Conservation (phyloP, 805 yeast genomes). For the Lachancea thermotolerans region DNA sequence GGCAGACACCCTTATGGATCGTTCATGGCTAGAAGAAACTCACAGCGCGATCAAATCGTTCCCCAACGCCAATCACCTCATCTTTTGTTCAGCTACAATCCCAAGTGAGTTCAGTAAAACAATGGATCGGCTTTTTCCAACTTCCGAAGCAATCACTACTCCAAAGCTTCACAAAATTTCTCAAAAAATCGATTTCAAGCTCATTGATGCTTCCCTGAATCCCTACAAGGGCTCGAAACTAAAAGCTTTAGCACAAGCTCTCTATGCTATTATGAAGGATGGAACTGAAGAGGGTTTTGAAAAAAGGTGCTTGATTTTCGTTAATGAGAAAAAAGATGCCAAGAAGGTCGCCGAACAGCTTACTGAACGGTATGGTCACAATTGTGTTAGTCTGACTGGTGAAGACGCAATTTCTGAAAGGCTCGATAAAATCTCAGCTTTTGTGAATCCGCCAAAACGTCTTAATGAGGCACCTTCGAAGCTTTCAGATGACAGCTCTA, state of each 20-base stretch:
- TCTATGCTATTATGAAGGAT: conserved; percentile 79
- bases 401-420: conserved; percentile 58
- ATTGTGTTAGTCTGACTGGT: conserved; percentile 62
- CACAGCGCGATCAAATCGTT: conserved; percentile 44
- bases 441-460: conserved; percentile 52
- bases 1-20: conserved; percentile 87
- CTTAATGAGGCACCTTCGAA: conserved; percentile 27
- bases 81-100: conserved; percentile 86
- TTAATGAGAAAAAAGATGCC: conserved; percentile 65
- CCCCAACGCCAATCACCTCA: conserved; percentile 51
- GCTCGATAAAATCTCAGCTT: conserved; percentile 47
- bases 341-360: conserved; percentile 50
- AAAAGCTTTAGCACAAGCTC: conserved; percentile 80
- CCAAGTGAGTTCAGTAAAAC: conserved; percentile 69
- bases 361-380: conserved; percentile 43
- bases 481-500: not conserved
- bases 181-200: conserved; percentile 58
- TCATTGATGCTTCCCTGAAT: conserved; percentile 65
- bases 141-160: conserved; percentile 59
- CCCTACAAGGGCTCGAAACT: conserved; percentile 83
- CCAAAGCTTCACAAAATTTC: conserved; percentile 86
- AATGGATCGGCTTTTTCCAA: conserved; percentile 54
- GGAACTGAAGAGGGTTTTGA: conserved; percentile 70
- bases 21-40: conserved; percentile 66
- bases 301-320: conserved; percentile 80